Evolutionary conservation across 768 basidiomycete genomes (phyloP).

Genomic region (Termitomyces sp.): DNA sequence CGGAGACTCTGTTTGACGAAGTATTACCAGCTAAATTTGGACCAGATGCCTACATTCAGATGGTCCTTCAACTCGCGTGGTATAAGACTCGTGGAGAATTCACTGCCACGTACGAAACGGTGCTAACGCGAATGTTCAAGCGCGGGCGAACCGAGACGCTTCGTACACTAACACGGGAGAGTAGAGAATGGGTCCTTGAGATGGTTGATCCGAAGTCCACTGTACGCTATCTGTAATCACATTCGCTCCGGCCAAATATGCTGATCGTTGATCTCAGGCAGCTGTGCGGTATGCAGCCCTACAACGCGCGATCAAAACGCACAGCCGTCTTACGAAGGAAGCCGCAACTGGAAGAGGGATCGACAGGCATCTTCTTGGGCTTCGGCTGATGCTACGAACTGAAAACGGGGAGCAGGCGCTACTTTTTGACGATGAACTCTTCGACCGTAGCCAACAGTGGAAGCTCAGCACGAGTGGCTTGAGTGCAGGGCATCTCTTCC

Average conservation of each 20-base stretch:
- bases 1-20: not conserved
- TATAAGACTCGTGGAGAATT: conserved; percentile 71
- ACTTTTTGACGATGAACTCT: conserved; percentile 78
- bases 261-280: conserved; percentile 19
- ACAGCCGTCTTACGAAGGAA: conserved; percentile 68
- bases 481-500: conserved; percentile 81
- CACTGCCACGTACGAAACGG: conserved; percentile 93
- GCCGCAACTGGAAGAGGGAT: conserved; percentile 81
- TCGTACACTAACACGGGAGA: conserved; percentile 68
- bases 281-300: conserved; percentile 45
- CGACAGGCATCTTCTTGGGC: conserved; percentile 88
- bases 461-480: conserved; percentile 87
- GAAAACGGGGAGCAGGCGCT: conserved; percentile 50
- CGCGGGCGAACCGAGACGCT: conserved; percentile 91
- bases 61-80: conserved; percentile 91
- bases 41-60: conserved; percentile 87
- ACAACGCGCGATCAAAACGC: conserved; percentile 63
- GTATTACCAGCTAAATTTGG: conserved; percentile 32
- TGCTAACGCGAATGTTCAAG: conserved; percentile 80
- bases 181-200: conserved; percentile 70
- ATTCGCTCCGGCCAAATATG: not conserved
- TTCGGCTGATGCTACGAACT: conserved; percentile 59
- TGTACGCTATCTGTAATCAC: conserved; percentile 29
- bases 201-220: conserved; percentile 56
- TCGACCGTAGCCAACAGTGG: conserved; percentile 75